Base-by-base conservation (phyloP, 2,329 filamentous ascomycete genomes). In the Fusarium oxysporum region DNA sequence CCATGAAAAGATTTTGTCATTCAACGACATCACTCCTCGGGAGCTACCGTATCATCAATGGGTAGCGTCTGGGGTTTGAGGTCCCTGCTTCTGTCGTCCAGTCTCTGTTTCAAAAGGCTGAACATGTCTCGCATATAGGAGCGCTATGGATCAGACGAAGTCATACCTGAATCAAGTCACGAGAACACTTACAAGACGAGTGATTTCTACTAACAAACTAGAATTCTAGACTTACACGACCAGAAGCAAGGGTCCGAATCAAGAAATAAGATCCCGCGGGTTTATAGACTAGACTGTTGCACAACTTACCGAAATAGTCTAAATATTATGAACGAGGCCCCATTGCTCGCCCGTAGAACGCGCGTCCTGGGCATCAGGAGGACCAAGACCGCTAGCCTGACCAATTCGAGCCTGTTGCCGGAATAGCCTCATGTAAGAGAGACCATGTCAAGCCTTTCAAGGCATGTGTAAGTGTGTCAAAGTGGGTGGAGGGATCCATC, bases 321-420 rank as follows among this genome's bases (percentile, higher is more conserved):
- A 57, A 59, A 58, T 23, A 55, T 74, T 32, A 58, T 64, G 45
- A 62, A 53, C 48, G 43, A 62, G 65, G 33, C 44, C 59, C 41
- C 64, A 38, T 60, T 62, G 59, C 62, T 61, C 58, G 40, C 65
- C 58, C 51, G 61, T 57, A 47, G 69, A 73, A 76, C 74, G 73
- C 75, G 75, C 75, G 75, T 76, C 74, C 71, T 7, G 50, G 50
- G 37, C 38, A 53, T 61, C 45, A 57, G 43, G 51, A 61, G 33
- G 51, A 38, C 48, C 54, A 56, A 54, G 53, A 40, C 21, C 47
- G 23, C 47, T 37, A 58, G 44, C 33, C 54, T 51, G 63, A 37
- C 53, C 53, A 17, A 44, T 32, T 61, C 14, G 11, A 62, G 41
- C 40, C 45, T 53, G 35, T 23, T 68, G 37, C 66, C 43, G 55